phyloP scores from a whole-genome alignment of 2,329 filamentous ascomycete species.

The Aspergillus calidoustus region DNA sequence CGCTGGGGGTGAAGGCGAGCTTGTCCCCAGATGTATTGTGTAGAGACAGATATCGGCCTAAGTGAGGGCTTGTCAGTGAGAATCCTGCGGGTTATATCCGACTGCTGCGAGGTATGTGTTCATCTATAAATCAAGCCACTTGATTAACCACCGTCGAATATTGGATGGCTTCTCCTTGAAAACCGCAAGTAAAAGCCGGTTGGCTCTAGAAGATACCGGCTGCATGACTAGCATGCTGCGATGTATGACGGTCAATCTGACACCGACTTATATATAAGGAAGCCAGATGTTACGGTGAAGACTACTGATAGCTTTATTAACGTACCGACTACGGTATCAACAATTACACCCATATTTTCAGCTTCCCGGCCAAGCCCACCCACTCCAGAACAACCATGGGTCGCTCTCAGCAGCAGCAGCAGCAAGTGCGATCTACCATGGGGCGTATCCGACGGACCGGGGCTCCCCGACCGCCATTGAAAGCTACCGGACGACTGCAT shows the following conservation, averaged over 20 bases:
- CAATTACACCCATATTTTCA: not conserved
- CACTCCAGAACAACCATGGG: not conserved
- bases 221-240: constrained; percentile 3
- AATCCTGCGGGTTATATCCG: no score
- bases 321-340: not conserved
- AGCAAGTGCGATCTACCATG: not conserved
- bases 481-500: not conserved
- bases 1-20: not conserved
- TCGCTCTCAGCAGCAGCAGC: not conserved
- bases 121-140: constrained; percentile 1
- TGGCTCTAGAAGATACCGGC: not conserved
- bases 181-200: not conserved
- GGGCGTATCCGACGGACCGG: not conserved
- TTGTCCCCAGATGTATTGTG: no score
- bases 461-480: not conserved
- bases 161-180: constrained; percentile 1
- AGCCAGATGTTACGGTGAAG: not conserved
- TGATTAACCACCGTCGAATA: not conserved
- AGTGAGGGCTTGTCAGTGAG: no score
- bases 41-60: no score
- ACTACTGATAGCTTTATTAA: not conserved
- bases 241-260: constrained; percentile 1
- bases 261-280: not conserved
- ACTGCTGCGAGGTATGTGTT: not conserved
- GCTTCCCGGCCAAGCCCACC: not conserved